phyloP scores from a whole-genome alignment of 495 filamentous ascomycete species.

The Pseudotulostoma volvatum region DNA sequence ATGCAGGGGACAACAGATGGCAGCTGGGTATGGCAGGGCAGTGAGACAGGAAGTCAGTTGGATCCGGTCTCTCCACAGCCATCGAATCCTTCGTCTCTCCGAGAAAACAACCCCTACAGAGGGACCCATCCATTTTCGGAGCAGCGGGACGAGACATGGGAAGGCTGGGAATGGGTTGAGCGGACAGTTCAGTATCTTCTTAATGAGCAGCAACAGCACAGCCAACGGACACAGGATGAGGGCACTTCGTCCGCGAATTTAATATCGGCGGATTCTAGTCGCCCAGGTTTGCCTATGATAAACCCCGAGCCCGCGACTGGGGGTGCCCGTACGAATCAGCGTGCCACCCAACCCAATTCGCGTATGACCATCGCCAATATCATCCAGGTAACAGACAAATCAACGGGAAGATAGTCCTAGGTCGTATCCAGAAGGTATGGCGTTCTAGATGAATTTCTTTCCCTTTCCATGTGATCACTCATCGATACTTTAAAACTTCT shows the following conservation, averaged over 20 bases:
- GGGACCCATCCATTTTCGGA: neutral
- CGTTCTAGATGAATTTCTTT: no score
- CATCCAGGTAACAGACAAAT: no score
- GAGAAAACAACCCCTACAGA: neutral
- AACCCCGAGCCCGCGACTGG: constrained; percentile 20
- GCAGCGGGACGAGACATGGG: constrained; percentile 23
- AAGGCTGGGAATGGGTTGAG: constrained; percentile 38
- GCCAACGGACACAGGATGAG: constrained; percentile 6
- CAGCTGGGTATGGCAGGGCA: constrained; percentile 75
- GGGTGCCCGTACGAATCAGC: constrained; percentile 23
- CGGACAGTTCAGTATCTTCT: constrained; percentile 30
- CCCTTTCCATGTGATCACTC: no score
- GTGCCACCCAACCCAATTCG: constrained; percentile 26
- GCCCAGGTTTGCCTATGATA: constrained; percentile 16
- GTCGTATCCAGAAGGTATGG: no score
- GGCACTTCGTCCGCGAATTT: constrained; percentile 1
- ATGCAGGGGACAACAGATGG: constrained; percentile 68
- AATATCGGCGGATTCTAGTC: no score
- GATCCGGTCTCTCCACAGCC: constrained; percentile 11
- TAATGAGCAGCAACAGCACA: constrained; percentile 21
- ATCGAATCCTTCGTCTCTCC: constrained; percentile 3
- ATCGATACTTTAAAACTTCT: no score
- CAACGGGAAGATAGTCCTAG: no score
- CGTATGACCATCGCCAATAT: constrained; percentile 73
- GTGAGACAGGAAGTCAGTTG: constrained; percentile 32